Evolutionary conservation across 768 basidiomycete genomes (phyloP).

Genomic region (Lentinula sp.): DNA sequence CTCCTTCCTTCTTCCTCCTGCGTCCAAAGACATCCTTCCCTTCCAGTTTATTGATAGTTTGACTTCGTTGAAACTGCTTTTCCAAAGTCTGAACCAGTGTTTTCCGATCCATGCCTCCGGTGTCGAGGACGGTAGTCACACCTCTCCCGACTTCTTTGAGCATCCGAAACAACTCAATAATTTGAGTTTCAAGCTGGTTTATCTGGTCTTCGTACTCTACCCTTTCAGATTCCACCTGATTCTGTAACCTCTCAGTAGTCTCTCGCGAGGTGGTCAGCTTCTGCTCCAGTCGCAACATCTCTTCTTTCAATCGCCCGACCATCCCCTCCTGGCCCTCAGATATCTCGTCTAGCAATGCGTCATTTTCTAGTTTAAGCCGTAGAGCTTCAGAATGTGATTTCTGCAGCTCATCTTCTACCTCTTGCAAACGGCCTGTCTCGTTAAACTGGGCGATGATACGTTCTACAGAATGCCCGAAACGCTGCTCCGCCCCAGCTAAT

Average conservation of each 20-base stretch:
- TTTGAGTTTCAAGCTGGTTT: constrained; percentile 84
- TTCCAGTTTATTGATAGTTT: constrained; percentile 83
- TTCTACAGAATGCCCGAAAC: constrained; percentile 86
- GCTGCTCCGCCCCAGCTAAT: constrained; percentile 73
- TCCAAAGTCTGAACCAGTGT: constrained; percentile 76
- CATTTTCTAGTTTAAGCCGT: constrained; percentile 75
- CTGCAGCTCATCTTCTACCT: constrained; percentile 71
- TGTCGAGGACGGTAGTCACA: constrained; percentile 69
- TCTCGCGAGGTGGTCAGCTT: constrained; percentile 75
- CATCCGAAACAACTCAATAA: constrained; percentile 92
- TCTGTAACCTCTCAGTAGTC: constrained; percentile 68
- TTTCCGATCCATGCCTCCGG: constrained; percentile 69
- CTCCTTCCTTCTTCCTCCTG: constrained; percentile 16
- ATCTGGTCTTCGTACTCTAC: constrained; percentile 80
- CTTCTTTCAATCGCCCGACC: constrained; percentile 74
- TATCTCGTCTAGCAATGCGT: constrained; percentile 75
- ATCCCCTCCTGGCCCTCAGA: constrained; percentile 77
- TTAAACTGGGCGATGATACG: constrained; percentile 86
- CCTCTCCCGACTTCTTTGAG: constrained; percentile 78
- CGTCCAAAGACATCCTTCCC: constrained; percentile 39
- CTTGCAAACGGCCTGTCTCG: constrained; percentile 78
- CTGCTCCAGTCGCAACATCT: constrained; percentile 66
- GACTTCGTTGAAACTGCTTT: constrained; percentile 74
- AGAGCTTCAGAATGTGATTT: constrained; percentile 59
- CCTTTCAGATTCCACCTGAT: constrained; percentile 74